phyloP scores from a whole-genome alignment of 148 eudicot species.

The Vaccinium vitisidaea region DNA sequence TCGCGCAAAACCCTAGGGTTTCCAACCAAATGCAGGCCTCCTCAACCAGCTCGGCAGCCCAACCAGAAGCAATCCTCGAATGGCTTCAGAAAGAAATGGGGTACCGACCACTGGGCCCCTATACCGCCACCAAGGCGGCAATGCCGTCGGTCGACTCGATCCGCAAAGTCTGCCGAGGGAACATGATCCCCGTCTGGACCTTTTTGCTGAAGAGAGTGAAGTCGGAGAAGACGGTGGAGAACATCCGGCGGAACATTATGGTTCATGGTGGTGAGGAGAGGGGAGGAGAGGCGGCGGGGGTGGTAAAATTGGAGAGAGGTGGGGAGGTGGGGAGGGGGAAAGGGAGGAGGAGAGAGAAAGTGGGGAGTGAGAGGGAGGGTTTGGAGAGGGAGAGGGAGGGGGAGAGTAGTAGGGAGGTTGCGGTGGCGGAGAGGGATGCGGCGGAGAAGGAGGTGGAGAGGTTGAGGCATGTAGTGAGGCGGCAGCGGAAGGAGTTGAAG shows the following conservation, averaged over 20 bases:
- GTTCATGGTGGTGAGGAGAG: conserved; percentile 55
- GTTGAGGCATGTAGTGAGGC: conserved; percentile 75
- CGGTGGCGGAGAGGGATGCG: conserved; percentile 69
- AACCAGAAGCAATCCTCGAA: conserved; percentile 78
- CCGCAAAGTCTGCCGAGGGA: conserved; percentile 80
- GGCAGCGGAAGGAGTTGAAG: conserved; percentile 89
- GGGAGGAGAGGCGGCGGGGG: conserved; percentile 22
- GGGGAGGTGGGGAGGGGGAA: conserved; percentile 7
- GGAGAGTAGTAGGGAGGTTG: conserved; percentile 52
- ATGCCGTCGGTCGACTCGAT: conserved; percentile 65
- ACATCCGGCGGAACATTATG: conserved; percentile 69
- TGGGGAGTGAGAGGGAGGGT: conserved; percentile 23
- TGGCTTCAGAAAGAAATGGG: conserved; percentile 98
- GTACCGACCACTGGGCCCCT: conserved; percentile 63
- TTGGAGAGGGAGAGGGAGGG: conserved; percentile 25
- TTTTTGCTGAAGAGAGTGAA: conserved; percentile 75
- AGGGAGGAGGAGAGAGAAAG: conserved; percentile 21
- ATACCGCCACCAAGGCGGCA: conserved; percentile 40
- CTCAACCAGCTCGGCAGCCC: conserved; percentile 55
- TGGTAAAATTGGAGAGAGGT: background rate
- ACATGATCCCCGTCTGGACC: conserved; percentile 94
- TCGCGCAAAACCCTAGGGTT: conserved; percentile 17
- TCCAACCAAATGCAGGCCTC: conserved; percentile 47
- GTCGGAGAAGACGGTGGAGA: conserved; percentile 90
- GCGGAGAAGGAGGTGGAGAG: conserved; percentile 97